Conservation (phyloP, 2,329 filamentous ascomycete genomes). For the Juglanconis sp. region DNA sequence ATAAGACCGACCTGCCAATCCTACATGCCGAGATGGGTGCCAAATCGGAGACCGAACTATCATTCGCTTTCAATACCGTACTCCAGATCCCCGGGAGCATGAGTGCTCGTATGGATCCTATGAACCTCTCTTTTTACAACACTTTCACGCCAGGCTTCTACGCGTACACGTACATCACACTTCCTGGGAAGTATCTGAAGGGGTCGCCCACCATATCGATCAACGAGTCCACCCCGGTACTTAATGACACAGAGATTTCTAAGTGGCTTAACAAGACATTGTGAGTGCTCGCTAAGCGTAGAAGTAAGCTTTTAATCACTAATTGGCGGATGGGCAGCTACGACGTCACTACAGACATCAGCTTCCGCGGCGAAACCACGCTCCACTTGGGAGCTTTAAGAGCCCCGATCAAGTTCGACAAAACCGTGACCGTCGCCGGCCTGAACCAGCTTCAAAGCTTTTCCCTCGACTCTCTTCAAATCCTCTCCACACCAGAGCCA, state of each 20-base stretch:
- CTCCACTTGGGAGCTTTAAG: conserved; percentile 2
- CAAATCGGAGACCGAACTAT: conserved; percentile 3
- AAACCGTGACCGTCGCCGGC: conserved; percentile 5
- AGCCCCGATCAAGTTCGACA: neutral
- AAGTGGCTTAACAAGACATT: conserved; percentile 6
- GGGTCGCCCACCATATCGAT: conserved; percentile 1
- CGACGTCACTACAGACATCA: conserved; percentile 1
- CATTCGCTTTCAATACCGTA: neutral
- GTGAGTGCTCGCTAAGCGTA: neutral
- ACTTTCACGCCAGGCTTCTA: neutral
- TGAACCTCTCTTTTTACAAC: conserved; percentile 3
- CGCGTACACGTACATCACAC: conserved; percentile 1
- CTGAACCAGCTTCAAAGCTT: conserved; percentile 4
- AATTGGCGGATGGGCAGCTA: neutral
- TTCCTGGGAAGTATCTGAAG: neutral
- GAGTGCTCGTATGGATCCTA: conserved; percentile 1
- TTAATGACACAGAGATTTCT: neutral
- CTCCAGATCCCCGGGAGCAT: conserved; percentile 2
- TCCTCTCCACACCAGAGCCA: neutral
- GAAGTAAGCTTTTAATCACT: neutral
- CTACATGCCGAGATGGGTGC: conserved; percentile 4
- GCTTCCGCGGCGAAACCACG: neutral
- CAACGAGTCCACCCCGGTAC: neutral
- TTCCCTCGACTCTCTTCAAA: neutral
- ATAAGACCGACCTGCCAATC: conserved; percentile 2